phyloP scores from a whole-genome alignment of 768 basidiomycete genomes.

The Roridomyces roridus region DNA sequence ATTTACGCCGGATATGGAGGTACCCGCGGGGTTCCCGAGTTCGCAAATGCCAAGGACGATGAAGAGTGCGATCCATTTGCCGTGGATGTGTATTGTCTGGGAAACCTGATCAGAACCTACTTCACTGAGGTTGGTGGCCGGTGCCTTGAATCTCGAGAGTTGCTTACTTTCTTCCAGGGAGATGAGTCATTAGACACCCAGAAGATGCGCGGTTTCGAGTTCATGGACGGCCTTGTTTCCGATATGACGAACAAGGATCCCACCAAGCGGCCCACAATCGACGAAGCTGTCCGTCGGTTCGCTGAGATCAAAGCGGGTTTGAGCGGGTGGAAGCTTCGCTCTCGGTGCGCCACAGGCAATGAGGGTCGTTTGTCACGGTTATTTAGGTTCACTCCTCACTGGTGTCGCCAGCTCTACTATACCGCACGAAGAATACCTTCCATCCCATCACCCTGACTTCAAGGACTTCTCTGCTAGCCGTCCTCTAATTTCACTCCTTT shows the following conservation, averaged over 20 bases:
- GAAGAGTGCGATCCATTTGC: slow-evolving; percentile 1
- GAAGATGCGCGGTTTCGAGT: slow-evolving; percentile 15
- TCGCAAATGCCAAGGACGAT: neutral
- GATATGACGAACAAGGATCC: slow-evolving; percentile 46
- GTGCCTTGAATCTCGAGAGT: too few species aligned
- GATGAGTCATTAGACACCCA: neutral
- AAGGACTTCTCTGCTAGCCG: too few species aligned
- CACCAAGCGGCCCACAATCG: slow-evolving; percentile 39
- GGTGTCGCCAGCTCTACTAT: neutral
- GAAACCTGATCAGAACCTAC: neutral
- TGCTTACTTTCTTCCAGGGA: slow-evolving; percentile 1
- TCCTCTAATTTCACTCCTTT: neutral
- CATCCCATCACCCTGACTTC: neutral
- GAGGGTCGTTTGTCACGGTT: neutral
- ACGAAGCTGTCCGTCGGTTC: slow-evolving; percentile 39
- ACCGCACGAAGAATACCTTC: neutral
- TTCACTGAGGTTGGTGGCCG: neutral
- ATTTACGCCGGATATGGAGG: neutral
- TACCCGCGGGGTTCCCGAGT: neutral
- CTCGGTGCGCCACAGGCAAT: neutral
- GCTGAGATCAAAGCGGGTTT: neutral
- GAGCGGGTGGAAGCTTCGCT: neutral
- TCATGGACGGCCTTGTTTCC: slow-evolving; percentile 36
- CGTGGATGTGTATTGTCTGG: slow-evolving; percentile 5
- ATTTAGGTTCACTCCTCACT: neutral